Evolutionary conservation across 345 rosid genomes (phyloP).

Genomic region (Syzygium jambos): DNA sequence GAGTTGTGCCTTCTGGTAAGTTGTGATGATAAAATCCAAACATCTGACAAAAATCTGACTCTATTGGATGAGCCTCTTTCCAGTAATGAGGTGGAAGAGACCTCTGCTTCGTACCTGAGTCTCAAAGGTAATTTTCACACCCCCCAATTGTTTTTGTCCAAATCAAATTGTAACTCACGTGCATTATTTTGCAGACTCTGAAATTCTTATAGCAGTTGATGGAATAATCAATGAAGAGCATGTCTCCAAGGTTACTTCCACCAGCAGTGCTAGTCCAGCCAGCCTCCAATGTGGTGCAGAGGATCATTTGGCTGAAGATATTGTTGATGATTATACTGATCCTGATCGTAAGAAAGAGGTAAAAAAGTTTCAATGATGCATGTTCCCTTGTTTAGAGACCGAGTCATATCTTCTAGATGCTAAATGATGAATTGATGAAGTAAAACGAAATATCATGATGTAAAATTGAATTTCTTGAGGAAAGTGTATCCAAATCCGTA

Average conservation of each 20-base stretch:
- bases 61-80: slow-evolving; percentile 10
- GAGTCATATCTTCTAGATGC: not conserved
- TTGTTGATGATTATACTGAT: slow-evolving; percentile 15
- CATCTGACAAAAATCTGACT: slow-evolving; percentile 6
- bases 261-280: slow-evolving; percentile 19
- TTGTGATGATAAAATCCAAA: not conserved
- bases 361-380: not conserved
- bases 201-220: slow-evolving; percentile 18
- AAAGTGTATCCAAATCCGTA: not conserved
- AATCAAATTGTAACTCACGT: not conserved
- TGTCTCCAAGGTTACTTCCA: slow-evolving; percentile 5
- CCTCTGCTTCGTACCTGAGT: not conserved
- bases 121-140: not conserved
- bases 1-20: slow-evolving; percentile 2
- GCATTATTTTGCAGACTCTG: slow-evolving; percentile 25
- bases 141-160: not conserved
- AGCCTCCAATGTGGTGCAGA: not conserved
- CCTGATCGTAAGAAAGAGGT: slow-evolving; percentile 31
- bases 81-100: slow-evolving; percentile 22
- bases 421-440: not conserved
- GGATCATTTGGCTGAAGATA: slow-evolving; percentile 16
- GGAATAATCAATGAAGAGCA: slow-evolving; percentile 18
- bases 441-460: not conserved
- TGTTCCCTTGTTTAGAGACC: not conserved
- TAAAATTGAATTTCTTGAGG: not conserved